A percentile compares a stretch with the other conserved stretches of the same genome.
phyloP scores from a whole-genome alignment of 2,329 filamentous ascomycete species.

The Exophiala sp. region DNA sequence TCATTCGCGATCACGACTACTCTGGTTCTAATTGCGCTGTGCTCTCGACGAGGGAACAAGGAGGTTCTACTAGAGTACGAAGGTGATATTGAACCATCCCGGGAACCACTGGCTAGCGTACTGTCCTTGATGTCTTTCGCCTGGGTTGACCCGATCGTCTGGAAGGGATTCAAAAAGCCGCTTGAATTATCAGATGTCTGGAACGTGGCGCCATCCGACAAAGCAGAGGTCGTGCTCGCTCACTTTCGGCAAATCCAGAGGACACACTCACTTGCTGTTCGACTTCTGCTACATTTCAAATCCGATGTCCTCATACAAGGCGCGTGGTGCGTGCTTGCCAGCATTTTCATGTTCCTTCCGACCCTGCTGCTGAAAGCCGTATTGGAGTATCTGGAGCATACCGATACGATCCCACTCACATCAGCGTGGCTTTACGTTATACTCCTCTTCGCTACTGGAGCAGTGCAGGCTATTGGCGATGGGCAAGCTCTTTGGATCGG shows the following conservation, averaged over 20 bases:
- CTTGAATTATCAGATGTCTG: slow-evolving; percentile 81
- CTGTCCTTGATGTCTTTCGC: slow-evolving; percentile 81
- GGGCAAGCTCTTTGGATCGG: slow-evolving; percentile 89
- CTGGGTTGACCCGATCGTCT: slow-evolving; percentile 87
- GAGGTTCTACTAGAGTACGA: slow-evolving; percentile 83
- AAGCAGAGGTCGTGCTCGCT: slow-evolving; percentile 71
- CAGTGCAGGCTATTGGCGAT: slow-evolving; percentile 73
- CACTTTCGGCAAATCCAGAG: slow-evolving; percentile 82
- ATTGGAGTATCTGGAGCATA: slow-evolving; percentile 86
- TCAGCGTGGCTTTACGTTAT: slow-evolving; percentile 96
- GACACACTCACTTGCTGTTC: slow-evolving; percentile 69
- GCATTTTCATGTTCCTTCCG: slow-evolving; percentile 81
- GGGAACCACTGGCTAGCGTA: slow-evolving; percentile 79
- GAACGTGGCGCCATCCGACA: slow-evolving; percentile 84
- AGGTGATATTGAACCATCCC: slow-evolving; percentile 77
- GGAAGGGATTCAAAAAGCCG: slow-evolving; percentile 78
- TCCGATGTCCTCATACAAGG: slow-evolving; percentile 69
- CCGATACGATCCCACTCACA: slow-evolving; percentile 61
- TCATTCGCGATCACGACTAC: slow-evolving; percentile 71
- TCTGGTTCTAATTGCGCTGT: slow-evolving; percentile 68
- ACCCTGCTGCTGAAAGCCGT: slow-evolving; percentile 88
- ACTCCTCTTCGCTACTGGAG: slow-evolving; percentile 74
- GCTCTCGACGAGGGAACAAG: slow-evolving; percentile 86
- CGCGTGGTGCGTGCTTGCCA: slow-evolving; percentile 69
- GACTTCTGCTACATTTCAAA: slow-evolving; percentile 80